These are phyloP conservation scores for Nakaseomyces uthaithaninus DNA, from an alignment of 1,139 yeast genomes.

Conservation along the genomic window DNA sequence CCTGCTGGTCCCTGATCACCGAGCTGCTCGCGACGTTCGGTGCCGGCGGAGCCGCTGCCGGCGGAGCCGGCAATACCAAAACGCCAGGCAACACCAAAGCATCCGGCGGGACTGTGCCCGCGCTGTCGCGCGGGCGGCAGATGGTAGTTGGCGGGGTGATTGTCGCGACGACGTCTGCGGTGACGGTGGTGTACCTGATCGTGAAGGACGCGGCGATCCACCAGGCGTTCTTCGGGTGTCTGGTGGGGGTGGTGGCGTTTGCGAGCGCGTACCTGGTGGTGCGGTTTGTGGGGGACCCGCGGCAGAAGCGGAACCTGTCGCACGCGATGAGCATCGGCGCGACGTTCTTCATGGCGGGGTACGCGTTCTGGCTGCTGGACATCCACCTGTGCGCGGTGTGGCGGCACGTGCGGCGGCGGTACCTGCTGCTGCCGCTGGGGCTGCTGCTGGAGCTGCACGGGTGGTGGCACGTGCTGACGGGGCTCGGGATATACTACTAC, in stretches of 20 bases:
- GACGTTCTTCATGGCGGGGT: slow-evolving; percentile 57
- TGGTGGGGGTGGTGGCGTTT: slow-evolving; percentile 50
- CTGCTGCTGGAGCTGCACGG: slow-evolving; percentile 85
- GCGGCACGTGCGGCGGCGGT: slow-evolving; percentile 49
- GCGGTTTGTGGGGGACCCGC: slow-evolving; percentile 42
- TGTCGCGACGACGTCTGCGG: slow-evolving; percentile 1
- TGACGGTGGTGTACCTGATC: slow-evolving; percentile 40
- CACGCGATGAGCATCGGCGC: slow-evolving; percentile 51
- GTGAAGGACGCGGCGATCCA: slow-evolving; percentile 80
- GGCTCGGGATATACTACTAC: slow-evolving; percentile 66
- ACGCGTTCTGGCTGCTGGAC: slow-evolving; percentile 66
- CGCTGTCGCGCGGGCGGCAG: slow-evolving; percentile 1
- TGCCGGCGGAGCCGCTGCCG: slow-evolving; percentile 4
- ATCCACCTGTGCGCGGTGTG: slow-evolving; percentile 64
- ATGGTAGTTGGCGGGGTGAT: neutral
- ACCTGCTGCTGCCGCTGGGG: slow-evolving; percentile 78
- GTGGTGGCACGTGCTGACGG: slow-evolving; percentile 93
- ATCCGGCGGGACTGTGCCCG: no score
- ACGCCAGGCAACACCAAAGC: no score
- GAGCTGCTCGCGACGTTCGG: slow-evolving; percentile 32
- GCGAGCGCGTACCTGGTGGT: slow-evolving; percentile 44
- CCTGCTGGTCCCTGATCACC: slow-evolving; percentile 73
- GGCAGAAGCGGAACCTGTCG: slow-evolving; percentile 42
- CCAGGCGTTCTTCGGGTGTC: slow-evolving; percentile 54
- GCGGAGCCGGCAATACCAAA: neutral